A percentile compares a stretch with the other conserved stretches of the same genome.
These are phyloP conservation scores for Calamus simplicifolius DNA, from an alignment of 176 grass and related monocot genomes.

Conservation along the genomic window DNA sequence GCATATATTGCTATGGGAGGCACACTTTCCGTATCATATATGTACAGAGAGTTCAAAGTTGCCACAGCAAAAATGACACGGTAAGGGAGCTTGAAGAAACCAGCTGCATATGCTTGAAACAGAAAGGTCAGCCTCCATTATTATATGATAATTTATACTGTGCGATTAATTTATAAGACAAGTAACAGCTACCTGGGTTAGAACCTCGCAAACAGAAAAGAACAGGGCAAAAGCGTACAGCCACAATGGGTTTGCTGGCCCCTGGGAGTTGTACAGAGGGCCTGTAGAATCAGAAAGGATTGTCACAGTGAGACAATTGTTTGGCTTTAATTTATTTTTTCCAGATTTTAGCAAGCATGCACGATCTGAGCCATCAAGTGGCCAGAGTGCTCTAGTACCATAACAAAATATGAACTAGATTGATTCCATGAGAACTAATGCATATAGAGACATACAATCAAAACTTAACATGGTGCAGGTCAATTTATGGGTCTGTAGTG, in stretches of 20 bases:
- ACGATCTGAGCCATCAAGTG: not conserved
- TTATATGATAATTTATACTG: too few species aligned
- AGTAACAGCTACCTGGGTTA: slow-evolving; percentile 43
- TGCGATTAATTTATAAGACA: too few species aligned
- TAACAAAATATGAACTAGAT: too few species aligned
- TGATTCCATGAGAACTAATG: too few species aligned
- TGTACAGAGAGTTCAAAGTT: slow-evolving; percentile 84
- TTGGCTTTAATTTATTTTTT: not conserved
- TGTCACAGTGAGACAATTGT: slow-evolving; percentile 5
- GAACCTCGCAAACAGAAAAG: slow-evolving; percentile 55
- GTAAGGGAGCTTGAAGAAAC: slow-evolving; percentile 90
- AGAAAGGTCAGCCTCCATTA: too few species aligned
- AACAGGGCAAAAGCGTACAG: slow-evolving; percentile 80
- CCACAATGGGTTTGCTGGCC: slow-evolving; percentile 83
- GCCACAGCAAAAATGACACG: slow-evolving; percentile 78
- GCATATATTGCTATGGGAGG: slow-evolving; percentile 69
- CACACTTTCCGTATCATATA: slow-evolving; percentile 86
- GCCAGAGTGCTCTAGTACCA: too few species aligned
- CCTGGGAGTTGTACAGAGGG: slow-evolving; percentile 79
- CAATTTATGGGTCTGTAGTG: too few species aligned
- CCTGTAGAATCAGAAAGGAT: slow-evolving; percentile 31
- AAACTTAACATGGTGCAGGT: too few species aligned
- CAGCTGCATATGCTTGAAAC: slow-evolving; percentile 27
- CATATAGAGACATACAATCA: too few species aligned
- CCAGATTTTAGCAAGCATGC: slow-evolving; percentile 3